Percentiles rank a stretch among this genome's conserved stretches.
phyloP scores from a whole-genome alignment of 345 rosid genomes.

The Arabis alpina region DNA sequence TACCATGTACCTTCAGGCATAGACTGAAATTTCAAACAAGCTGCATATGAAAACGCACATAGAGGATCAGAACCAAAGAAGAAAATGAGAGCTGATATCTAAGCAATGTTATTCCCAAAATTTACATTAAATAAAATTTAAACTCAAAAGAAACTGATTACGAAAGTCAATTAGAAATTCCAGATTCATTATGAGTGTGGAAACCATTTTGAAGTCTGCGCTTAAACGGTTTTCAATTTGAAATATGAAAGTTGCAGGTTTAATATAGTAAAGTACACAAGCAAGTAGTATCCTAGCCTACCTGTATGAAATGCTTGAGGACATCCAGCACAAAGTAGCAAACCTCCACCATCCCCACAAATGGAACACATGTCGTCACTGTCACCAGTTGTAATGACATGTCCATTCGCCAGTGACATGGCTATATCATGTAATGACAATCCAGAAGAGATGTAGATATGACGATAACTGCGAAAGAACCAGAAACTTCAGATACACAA shows the following conservation, averaged over 20 bases:
- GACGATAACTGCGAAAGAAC: constrained; percentile 73
- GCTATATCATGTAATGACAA: constrained; percentile 94
- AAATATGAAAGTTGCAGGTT: neutral
- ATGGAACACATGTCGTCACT: constrained; percentile 89
- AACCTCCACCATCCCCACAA: constrained; percentile 87
- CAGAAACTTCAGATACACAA: constrained; percentile 16
- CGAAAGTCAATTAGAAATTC: neutral
- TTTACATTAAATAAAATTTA: neutral
- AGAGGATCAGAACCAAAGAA: constrained; percentile 24
- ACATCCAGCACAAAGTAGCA: constrained; percentile 76
- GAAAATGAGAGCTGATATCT: constrained; percentile 1
- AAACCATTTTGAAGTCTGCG: neutral
- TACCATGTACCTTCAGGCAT: constrained; percentile 77
- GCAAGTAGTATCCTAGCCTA: constrained; percentile 35
- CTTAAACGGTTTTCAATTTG: constrained; percentile 13
- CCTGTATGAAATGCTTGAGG: constrained; percentile 93
- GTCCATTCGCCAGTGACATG: constrained; percentile 79
- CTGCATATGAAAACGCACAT: constrained; percentile 58
- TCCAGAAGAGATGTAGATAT: constrained; percentile 84
- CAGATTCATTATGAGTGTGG: neutral
- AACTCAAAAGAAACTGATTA: constrained; percentile 3
- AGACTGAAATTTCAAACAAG: constrained; percentile 67
- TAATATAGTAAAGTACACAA: neutral
- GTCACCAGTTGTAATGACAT: constrained; percentile 60
- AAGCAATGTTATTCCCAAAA: constrained; percentile 2